Conservation (phyloP, 352 stramenopile species). For the Pythium brachiatum region DNA sequence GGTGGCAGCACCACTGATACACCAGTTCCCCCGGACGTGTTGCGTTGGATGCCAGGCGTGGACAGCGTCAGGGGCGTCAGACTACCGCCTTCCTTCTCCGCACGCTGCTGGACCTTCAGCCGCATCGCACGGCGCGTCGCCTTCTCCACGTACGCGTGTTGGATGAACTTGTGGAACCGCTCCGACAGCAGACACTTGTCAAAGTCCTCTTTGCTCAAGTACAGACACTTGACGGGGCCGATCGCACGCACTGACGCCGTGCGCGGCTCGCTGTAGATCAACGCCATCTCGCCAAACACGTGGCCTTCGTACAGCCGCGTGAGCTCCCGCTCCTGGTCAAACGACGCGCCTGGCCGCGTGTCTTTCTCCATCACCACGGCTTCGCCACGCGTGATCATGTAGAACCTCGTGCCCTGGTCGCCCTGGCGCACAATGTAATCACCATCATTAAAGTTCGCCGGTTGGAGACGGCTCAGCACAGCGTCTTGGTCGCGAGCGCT, state of each 20-base stretch:
- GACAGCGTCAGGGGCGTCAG: constrained; percentile 16
- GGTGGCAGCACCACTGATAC: constrained; percentile 35
- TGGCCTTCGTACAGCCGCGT: constrained; percentile 86
- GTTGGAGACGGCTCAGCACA: constrained; percentile 75
- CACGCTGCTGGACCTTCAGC: constrained; percentile 61
- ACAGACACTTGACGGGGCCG: constrained; percentile 81
- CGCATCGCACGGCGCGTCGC: constrained; percentile 81
- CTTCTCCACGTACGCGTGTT: constrained; percentile 85
- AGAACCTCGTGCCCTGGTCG: constrained; percentile 85
- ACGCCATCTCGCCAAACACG: constrained; percentile 86
- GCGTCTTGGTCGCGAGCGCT: constrained; percentile 77
- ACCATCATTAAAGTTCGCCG: constrained; percentile 80
- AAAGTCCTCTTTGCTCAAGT: constrained; percentile 86
- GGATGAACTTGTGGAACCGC: constrained; percentile 84
- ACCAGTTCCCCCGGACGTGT: constrained; percentile 14
- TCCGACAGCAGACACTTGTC: constrained; percentile 82
- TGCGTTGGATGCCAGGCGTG: not conserved
- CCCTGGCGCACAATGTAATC: constrained; percentile 90
- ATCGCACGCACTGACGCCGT: constrained; percentile 78
- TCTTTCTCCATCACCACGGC: constrained; percentile 79
- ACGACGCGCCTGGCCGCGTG: constrained; percentile 16
- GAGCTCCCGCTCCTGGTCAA: constrained; percentile 62
- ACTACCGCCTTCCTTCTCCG: constrained; percentile 26
- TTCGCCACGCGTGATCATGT: constrained; percentile 88
- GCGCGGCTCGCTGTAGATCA: constrained; percentile 87